Evolutionary conservation across 179 eudicot species (phyloP), one percentile per base, ranked within the genome.

Genomic region (Silene vulgaris): DNA sequence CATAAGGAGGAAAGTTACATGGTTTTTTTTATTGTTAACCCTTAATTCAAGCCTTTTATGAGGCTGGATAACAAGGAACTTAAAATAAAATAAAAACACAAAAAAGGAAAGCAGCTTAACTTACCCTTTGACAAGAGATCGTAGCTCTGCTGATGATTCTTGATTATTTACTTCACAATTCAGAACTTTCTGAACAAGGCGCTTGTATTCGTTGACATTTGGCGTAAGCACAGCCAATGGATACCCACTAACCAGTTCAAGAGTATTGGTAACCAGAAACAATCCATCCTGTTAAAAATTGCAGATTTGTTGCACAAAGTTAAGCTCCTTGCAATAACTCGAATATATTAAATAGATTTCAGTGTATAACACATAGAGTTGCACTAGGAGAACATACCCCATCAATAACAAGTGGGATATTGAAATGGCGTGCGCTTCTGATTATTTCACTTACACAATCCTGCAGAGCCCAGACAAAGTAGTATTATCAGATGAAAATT

Each of bases 201-300:
- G 97, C 78, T 90, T 91, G 84, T 96, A 93, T 77, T 93, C 99
- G 29, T 90, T 93, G 20, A 96, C 84, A 83, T 95, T 95, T 56
- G 99, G 99, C 20, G 99, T 92, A 71, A 95, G 89, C 78, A 95
- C 90, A 29, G 97, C 97, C 80, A 93, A 83, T 29, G 93, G 88
- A 84, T 95, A 95, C 74, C 91, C 97, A 72, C 90, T 85, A 29
- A 95, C 87, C 79, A 95, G 86, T 69, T 88, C 92, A 77, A 88
- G 90, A 81, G 75, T 65, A 75, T 93, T 88, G 74, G 97, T 92
- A 67, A 92, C 90, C 43, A 95, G 93, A 87, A 90, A 95, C 35
- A 95, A 90, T 66, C 97, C 99, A 80, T 95, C 99, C 99, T 95
- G 90, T 30, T 60, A 13, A 68, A 78, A 74, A 61, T 64, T 30